Conservation (phyloP, 495 filamentous ascomycete genomes). For the Neurospora sp. region DNA sequence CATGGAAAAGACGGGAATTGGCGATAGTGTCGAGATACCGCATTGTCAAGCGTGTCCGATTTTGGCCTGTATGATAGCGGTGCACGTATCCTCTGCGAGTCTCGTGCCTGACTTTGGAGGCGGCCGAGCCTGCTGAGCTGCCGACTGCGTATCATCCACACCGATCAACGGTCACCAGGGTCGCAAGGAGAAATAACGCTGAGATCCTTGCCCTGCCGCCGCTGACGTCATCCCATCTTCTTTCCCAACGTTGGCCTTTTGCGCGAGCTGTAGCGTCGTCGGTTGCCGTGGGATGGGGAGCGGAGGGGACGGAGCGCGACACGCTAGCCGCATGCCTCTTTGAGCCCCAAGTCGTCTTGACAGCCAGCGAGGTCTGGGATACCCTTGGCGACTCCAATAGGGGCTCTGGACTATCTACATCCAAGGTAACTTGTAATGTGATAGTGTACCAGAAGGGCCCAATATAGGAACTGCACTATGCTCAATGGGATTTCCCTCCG, state of each 20-base stretch:
- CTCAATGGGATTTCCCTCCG: neutral
- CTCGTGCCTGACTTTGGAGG: too few species aligned
- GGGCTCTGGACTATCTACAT: neutral
- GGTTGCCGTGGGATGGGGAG: neutral
- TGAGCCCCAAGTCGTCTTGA: neutral
- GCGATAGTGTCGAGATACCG: neutral
- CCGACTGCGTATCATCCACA: too few species aligned
- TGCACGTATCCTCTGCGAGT: too few species aligned
- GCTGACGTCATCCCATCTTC: constrained; percentile 10
- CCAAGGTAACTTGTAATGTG: neutral
- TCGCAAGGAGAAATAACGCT: neutral
- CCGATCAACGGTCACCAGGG: too few species aligned
- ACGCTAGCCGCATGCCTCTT: neutral
- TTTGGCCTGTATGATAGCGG: neutral
- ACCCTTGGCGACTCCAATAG: neutral
- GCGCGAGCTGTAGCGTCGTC: neutral
- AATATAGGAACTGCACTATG: neutral
- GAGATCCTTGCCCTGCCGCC: constrained; percentile 7
- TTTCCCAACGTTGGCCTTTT: neutral
- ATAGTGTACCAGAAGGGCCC: neutral
- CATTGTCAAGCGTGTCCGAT: neutral
- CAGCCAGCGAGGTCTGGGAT: neutral
- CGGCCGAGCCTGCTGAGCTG: too few species aligned
- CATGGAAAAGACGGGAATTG: neutral
- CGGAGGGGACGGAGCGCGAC: neutral